Evolutionary conservation across 192 early-diverging fungal genomes (phyloP), one percentile per base, ranked within the genome.

Genomic region (Coemansia reversa): DNA sequence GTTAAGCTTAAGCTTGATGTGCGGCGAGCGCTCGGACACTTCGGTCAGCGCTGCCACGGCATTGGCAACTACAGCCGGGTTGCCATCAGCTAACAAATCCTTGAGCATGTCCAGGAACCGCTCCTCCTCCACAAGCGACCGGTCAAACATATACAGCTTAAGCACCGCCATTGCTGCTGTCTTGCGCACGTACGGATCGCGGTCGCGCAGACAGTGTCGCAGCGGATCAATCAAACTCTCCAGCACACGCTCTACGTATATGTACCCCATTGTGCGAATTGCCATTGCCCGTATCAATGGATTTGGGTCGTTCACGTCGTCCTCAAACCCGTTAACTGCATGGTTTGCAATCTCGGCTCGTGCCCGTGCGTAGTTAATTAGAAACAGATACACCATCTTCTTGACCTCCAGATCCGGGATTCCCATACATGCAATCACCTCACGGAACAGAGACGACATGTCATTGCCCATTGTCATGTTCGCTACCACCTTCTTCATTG

Each of bases 391-490:
- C 30, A 97, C 92, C 62, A 99, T 86, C 80, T 99, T 99, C 76
- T 99, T 99, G 63, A 96, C 79, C 69, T 99, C 96, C 35, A 99
- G 79, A 78, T 98, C 93, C 2, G 94, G 94, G 29, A 95, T 88
- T 58, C 87, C 78, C 93, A 96, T 96, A 71, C 92, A 94, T 22
- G 85, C 89, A 16, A 99, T 84, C 25, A 99, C 93, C 74, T 99
- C 96, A 22, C 88, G 85, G 73, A 90, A 95, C 32, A 99, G 86
- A 8, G 92, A 82, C 24, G 92, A 93, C 93, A 99, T 97, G 83
- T 99, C 97, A 82, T 95, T 98, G 24, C 97, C 97, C 94, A 99
- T 98, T 18, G 97, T 98, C 95, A 99, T 99, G 73, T 99, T 99
- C 32, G 97, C 97, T 22, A 99, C 93, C 65, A 99, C 91, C 83